These are phyloP conservation scores for grape (Vitis vinifera) DNA, from an alignment of 164 flowering plant genomes.

Conservation along the genomic window ASM3070453v1 NC_081816.1:4719501-4720000, in stretches of 20 bases:
- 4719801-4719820: not conserved
- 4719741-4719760: not conserved
- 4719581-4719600: not conserved
- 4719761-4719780: not conserved
- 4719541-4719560: slow-evolving; percentile 28
- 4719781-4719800: not conserved
- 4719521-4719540: slow-evolving; percentile 23
- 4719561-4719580: not conserved
- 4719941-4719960: too few relatives aligned
- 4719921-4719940: too few relatives aligned
- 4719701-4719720: not conserved
- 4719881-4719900: not conserved
- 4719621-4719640: not conserved
- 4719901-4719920: too few relatives aligned
- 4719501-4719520: slow-evolving; percentile 30
- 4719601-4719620: not conserved
- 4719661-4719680: not conserved
- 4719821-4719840: not conserved
- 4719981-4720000: too few relatives aligned
- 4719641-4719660: not conserved
- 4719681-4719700: not conserved
- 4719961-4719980: too few relatives aligned
- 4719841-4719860: not conserved
- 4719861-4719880: not conserved
- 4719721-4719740: not conserved